phyloP scores from a whole-genome alignment of 1,284 basidiomycete species.

The Cronartium quercuum region DNA sequence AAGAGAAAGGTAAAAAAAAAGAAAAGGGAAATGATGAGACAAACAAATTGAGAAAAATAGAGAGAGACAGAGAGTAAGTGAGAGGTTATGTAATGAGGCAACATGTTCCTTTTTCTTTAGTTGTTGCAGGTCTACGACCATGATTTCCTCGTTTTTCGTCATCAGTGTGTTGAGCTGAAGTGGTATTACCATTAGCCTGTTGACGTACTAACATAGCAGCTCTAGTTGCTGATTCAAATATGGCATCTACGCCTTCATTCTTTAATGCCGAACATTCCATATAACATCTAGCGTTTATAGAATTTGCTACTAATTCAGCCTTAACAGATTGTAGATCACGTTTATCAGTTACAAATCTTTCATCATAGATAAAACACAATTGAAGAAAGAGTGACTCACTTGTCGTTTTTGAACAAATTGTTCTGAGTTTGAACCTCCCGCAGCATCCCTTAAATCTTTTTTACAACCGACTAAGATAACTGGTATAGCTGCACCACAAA shows the following conservation, averaged over 20 bases:
- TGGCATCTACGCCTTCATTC: constrained; percentile 88
- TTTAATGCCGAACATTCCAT: constrained; percentile 86
- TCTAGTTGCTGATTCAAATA: constrained; percentile 87
- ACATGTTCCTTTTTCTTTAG: not conserved
- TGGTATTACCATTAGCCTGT: not conserved
- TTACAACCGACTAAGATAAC: constrained; percentile 54
- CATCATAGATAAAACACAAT: not conserved
- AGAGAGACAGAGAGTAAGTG: too few species aligned
- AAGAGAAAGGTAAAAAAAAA: too few species aligned
- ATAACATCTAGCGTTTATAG: constrained; percentile 80
- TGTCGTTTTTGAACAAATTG: constrained; percentile 43
- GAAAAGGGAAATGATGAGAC: too few species aligned
- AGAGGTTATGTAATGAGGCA: not conserved
- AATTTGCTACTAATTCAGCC: constrained; percentile 68
- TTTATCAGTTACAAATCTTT: not conserved
- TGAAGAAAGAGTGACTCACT: constrained; percentile 38
- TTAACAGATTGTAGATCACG: constrained; percentile 53
- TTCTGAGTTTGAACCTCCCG: constrained; percentile 26
- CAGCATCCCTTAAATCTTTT: constrained; percentile 46
- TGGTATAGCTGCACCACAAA: constrained; percentile 64
- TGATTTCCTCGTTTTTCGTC: not conserved
- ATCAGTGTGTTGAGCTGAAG: not conserved
- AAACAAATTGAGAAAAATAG: too few species aligned
- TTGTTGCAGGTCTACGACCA: not conserved
- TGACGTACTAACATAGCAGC: constrained; percentile 82